Base-by-base conservation (phyloP, 768 basidiomycete genomes). In the Lactarius hengduanensis region DNA sequence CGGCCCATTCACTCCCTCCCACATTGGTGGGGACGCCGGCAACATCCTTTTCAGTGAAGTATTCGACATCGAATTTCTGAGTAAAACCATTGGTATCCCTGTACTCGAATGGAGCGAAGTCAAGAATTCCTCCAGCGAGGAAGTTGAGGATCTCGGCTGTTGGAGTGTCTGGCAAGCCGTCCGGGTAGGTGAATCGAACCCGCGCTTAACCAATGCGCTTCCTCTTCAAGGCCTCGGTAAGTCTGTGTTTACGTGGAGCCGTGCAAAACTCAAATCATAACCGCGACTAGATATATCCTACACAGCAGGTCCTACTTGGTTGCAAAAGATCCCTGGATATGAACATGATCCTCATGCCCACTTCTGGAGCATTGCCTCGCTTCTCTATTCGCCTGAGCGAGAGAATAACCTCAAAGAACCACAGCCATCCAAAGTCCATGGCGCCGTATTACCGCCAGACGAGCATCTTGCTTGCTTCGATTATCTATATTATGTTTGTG, bases 21-120 rank as follows among this genome's bases (percentile, higher is more conserved):
- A 80, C 61, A 74, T 80, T 62, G 73, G 75, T 22, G 73, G 74
- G 8, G 74, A 76, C 60, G 78, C 77, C 1, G 74, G 74, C 26
- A 68, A 70, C 43, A 68, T 78, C 28, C 64, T 72, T 30, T 80
- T 81, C 63, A 71, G 77, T n/a, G 80, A 80, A 22, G 76, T 82
- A 32, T 81, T 80, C 71, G 78, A 82, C 66, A 67, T 81, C 13
- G 74, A 75, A 1, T 76, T 78, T 5, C 75, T 80, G 58, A 75
- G 74, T 47, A 22, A 71, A 54, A 72, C 72, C 34, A 78, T 81
- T n/a, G 74, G 76, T 34, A 67, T 72, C 18, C 77, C 77, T 0
- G 71, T 82, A 15, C 69, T 82, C 50, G 79, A 82, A 67, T 82
- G 80, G 80, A 50, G 70, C 43, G 78, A 82, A 57, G 75, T 82